Conservation (phyloP, 192 early-diverging fungal species). For the Dissophora ornata region DNA sequence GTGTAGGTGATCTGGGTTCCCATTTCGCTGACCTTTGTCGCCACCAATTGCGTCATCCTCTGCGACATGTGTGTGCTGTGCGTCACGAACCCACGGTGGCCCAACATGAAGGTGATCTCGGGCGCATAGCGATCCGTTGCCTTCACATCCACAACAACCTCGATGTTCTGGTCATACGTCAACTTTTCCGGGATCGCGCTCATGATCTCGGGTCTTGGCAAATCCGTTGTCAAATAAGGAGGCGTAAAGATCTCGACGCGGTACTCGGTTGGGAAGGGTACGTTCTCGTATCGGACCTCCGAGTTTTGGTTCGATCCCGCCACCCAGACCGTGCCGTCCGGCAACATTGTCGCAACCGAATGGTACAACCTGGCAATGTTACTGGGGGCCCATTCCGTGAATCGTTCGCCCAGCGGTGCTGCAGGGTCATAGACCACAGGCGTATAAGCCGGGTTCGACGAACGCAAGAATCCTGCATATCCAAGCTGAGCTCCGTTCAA, state of each 20-base stretch:
- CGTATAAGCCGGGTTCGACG: constrained; percentile 59
- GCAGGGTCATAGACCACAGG: constrained; percentile 66
- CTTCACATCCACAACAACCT: constrained; percentile 30
- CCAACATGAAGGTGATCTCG: constrained; percentile 56
- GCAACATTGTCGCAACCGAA: constrained; percentile 61
- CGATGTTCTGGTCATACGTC: constrained; percentile 29
- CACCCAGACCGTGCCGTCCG: constrained; percentile 68
- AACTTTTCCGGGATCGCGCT: constrained; percentile 17
- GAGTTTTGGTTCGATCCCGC: constrained; percentile 69
- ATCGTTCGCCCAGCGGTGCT: constrained; percentile 54
- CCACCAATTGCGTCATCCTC: constrained; percentile 48
- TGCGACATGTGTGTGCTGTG: constrained; percentile 67
- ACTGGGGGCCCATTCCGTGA: constrained; percentile 55
- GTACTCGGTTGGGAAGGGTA: constrained; percentile 63
- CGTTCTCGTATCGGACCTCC: constrained; percentile 34
- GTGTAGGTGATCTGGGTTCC: constrained; percentile 33
- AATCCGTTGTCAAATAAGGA: constrained; percentile 57
- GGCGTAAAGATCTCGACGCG: constrained; percentile 65
- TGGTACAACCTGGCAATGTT: constrained; percentile 75
- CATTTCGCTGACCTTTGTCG: constrained; percentile 8
- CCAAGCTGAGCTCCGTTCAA: constrained; percentile 69
- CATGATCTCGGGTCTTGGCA: constrained; percentile 53
- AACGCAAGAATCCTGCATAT: constrained; percentile 59
- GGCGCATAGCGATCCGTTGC: constrained; percentile 7
- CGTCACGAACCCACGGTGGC: constrained; percentile 63